Base-by-base conservation (phyloP, 129 eudicot genomes). In the Silybum marianum region DNA sequence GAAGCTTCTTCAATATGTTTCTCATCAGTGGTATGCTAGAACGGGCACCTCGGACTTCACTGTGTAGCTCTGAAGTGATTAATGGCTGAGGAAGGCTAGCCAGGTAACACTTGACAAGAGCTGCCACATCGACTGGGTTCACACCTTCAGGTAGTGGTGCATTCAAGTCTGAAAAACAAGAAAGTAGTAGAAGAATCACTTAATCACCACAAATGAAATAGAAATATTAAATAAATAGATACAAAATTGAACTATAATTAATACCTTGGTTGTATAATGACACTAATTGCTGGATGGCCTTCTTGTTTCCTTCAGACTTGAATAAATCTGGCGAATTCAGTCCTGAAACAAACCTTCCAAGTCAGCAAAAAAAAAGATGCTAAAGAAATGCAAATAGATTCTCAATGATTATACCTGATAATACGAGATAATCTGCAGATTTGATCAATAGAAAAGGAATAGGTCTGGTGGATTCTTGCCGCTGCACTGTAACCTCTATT, bases 51-150 rank as follows among this genome's bases (percentile, higher is more conserved):
- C 90, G 89, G 32, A 95, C 82, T 79, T 92, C 97, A 72, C 87
- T 86, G 62, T 89, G 90, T 18, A 90, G 91, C 58, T 88, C 95
- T 74, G 84, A 88, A 69, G 90, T 92, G 79, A 88, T 87, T 68
- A 95, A 77, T 22, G 99, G 99, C 85, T 92, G 91, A 65, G 99
- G 98, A 74, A 95, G 93, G 88, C 98, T 92, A 67, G 97, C 97
- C 82, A 95, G 84, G 85, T 95, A 95, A 75, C 97, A 92, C 88
- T 95, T 95, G 68, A 86, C 82, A 32, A 95, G 89, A 74, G 93
- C 92, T 38, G 99, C 98, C 76, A 91, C 90, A 77, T 92, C 90
- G 21, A 89, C 71, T 22, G 99, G 85, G 83, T 78, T 88, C 62
- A 84, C 83, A 30, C 85, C 86, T 82, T 92, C 99, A 0, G 95